These are phyloP conservation scores for Globisporangium nodosum DNA, from an alignment of 352 stramenopile genomes.

Conservation along the genomic window DNA sequence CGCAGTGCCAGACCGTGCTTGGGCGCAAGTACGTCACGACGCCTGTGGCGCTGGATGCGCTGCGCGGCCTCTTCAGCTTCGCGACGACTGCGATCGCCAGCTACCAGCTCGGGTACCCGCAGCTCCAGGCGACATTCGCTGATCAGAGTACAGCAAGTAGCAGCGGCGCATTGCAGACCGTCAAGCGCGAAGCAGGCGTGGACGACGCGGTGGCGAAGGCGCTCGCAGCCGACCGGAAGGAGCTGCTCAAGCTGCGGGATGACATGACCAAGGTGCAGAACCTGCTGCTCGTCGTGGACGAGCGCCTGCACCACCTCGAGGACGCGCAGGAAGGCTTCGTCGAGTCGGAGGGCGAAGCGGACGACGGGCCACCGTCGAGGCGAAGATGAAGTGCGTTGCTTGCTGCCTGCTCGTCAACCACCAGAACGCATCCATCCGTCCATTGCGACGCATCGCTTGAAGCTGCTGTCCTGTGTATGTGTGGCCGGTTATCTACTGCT, in stretches of 20 bases:
- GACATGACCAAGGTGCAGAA: slow-evolving; percentile 80
- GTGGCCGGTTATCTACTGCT: neutral
- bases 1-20: slow-evolving; percentile 75
- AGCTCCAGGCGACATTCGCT: slow-evolving; percentile 13
- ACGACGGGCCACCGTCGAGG: neutral
- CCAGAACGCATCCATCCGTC: neutral
- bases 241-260: slow-evolving; percentile 45
- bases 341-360: slow-evolving; percentile 31
- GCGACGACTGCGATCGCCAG: slow-evolving; percentile 64
- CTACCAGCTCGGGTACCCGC: slow-evolving; percentile 73
- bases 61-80: slow-evolving; percentile 71
- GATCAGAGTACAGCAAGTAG: neutral
- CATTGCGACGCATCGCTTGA: no score
- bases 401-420: neutral
- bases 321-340: slow-evolving; percentile 19
- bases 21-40: slow-evolving; percentile 77
- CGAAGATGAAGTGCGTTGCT: neutral
- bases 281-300: slow-evolving; percentile 67
- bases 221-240: slow-evolving; percentile 39
- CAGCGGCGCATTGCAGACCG: slow-evolving; percentile 12
- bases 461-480: neutral
- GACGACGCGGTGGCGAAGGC: slow-evolving; percentile 32
- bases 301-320: slow-evolving; percentile 62
- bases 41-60: slow-evolving; percentile 43
- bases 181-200: slow-evolving; percentile 20